phyloP scores from a whole-genome alignment of 352 stramenopile species.

The Phytophthora chlamydospora region DNA sequence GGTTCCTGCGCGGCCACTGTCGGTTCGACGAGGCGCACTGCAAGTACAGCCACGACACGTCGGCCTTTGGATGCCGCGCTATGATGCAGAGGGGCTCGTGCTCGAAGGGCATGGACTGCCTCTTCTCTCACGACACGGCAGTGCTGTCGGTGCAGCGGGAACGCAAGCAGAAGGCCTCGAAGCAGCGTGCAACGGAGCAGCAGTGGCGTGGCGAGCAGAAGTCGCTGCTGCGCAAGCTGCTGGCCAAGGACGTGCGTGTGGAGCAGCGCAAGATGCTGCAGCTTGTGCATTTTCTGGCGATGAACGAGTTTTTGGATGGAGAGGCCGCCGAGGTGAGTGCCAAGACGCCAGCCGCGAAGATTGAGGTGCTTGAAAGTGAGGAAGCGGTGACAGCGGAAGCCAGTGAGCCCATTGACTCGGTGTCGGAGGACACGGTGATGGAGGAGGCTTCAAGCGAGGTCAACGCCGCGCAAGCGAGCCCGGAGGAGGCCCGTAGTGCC shows the following conservation, averaged over 20 bases:
- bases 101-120: constrained; percentile 57
- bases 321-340: constrained; percentile 10
- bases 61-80: constrained; percentile 59
- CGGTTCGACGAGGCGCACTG: constrained; percentile 58
- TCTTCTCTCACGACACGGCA: constrained; percentile 62
- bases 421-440: constrained; percentile 29
- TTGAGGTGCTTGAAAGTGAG: constrained; percentile 29
- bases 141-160: constrained; percentile 38
- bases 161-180: constrained; percentile 36
- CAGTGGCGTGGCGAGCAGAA: constrained; percentile 69
- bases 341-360: constrained; percentile 19
- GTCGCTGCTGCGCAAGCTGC: constrained; percentile 76
- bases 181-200: constrained; percentile 55
- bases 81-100: constrained; percentile 67
- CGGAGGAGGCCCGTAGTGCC: constrained; percentile 13
- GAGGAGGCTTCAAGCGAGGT: constrained; percentile 31
- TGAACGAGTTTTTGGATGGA: constrained; percentile 57
- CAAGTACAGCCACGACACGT: constrained; percentile 74
- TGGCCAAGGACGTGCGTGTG: constrained; percentile 69
- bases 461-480: constrained; percentile 14
- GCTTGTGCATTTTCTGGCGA: constrained; percentile 70
- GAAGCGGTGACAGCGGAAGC: constrained; percentile 20
- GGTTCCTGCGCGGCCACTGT: constrained; percentile 71
- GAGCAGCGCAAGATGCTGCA: constrained; percentile 83
- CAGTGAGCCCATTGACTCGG: constrained; percentile 31